Percentiles rank a stretch among this genome's conserved stretches.
Conservation (phyloP, 2,329 filamentous ascomycete genomes). For the Fusarium nisikadoi region DNA sequence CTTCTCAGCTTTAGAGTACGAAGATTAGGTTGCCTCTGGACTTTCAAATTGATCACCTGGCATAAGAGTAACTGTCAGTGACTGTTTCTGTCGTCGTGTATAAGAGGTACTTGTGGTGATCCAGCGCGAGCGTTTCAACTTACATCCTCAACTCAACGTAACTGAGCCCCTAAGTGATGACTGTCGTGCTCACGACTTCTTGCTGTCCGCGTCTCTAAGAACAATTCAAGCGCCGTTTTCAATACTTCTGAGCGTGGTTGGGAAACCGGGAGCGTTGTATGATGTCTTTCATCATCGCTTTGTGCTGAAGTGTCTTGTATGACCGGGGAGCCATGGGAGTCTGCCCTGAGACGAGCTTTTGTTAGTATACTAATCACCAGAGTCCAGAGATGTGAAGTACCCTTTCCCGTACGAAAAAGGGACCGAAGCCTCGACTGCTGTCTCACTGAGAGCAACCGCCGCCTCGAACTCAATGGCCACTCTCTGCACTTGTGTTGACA, state of each 20-base stretch:
- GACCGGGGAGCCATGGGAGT: background rate
- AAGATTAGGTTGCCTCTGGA: fast-evolving
- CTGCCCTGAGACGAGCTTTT: background rate
- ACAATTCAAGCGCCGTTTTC: background rate
- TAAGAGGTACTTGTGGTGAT: background rate
- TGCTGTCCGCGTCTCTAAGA: background rate
- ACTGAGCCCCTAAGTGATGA: background rate
- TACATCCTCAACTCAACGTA: background rate
- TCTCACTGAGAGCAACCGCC: background rate
- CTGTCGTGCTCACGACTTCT: fast-evolving
- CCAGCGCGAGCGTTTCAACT: background rate
- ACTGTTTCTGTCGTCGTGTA: too few relatives aligned
- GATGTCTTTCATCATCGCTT: background rate
- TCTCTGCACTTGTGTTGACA: background rate
- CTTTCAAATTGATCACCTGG: fast-evolving
- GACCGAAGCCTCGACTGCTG: too few relatives aligned
- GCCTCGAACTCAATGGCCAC: background rate
- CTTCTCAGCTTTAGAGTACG: background rate
- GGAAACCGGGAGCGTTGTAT: too few relatives aligned
- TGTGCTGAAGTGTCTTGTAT: background rate
- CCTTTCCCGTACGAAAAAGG: background rate
- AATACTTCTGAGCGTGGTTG: too few relatives aligned
- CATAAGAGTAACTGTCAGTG: background rate
- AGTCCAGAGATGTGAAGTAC: fast-evolving
- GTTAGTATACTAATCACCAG: background rate